Percentiles rank a stretch among this genome's conserved stretches.
phyloP scores from a whole-genome alignment of 768 basidiomycete genomes.

The Kwoniella newhampshirensis region DNA sequence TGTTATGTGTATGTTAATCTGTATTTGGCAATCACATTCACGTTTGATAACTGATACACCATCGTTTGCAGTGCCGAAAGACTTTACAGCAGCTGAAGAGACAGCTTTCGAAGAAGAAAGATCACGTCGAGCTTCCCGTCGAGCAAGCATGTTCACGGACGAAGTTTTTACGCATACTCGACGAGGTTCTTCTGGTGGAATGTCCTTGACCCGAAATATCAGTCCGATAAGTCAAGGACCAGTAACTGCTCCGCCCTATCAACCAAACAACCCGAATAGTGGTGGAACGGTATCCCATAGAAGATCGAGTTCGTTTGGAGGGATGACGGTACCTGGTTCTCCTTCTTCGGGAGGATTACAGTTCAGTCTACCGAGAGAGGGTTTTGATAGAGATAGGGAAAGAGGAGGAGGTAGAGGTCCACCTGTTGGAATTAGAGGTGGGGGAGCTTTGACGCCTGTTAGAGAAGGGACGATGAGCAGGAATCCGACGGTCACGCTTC shows the following conservation, averaged over 20 bases:
- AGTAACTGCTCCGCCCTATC: constrained; percentile 6
- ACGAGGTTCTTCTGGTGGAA: constrained; percentile 10
- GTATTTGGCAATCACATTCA: too few species aligned
- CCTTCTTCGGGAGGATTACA: constrained; percentile 10
- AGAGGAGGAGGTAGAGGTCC: background rate
- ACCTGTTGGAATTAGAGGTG: background rate
- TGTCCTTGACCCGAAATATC: constrained; percentile 5
- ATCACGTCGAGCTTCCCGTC: constrained; percentile 38
- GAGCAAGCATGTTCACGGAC: constrained; percentile 23
- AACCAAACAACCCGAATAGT: constrained; percentile 3
- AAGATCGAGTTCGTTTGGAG: constrained; percentile 14
- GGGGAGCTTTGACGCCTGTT: constrained; percentile 18
- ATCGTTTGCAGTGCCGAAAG: constrained; percentile 38
- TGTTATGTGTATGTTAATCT: constrained; percentile 49
- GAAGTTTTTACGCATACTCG: constrained; percentile 14
- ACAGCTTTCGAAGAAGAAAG: constrained; percentile 48
- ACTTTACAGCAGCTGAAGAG: constrained; percentile 50
- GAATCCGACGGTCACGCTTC: constrained; percentile 3
- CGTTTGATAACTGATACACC: background rate
- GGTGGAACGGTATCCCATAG: constrained; percentile 1
- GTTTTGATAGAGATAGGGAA: constrained; percentile 7
- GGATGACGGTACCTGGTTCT: constrained; percentile 1
- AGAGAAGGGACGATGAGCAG: constrained; percentile 20
- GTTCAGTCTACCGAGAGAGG: constrained; percentile 9
- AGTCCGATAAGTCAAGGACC: constrained; percentile 14